phyloP scores from a whole-genome alignment of 139 green algal genomes.

The Tetratostichococcus sp. region DNA sequence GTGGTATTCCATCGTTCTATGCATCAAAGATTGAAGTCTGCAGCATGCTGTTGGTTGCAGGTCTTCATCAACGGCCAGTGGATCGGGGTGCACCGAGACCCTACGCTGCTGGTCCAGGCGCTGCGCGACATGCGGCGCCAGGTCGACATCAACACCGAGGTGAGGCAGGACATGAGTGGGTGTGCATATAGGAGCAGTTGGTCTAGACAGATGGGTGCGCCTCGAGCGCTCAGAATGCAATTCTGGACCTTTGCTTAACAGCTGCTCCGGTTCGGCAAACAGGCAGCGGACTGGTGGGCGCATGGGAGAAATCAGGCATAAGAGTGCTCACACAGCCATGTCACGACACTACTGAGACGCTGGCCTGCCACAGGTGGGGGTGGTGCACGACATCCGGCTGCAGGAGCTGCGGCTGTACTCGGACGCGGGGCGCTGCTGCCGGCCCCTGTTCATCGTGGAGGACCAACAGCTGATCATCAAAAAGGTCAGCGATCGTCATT shows the following conservation, averaged over 20 bases:
- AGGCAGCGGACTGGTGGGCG: no score
- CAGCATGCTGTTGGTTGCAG: slow-evolving; percentile 19
- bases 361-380: slow-evolving; percentile 41
- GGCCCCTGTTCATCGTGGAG: slow-evolving; percentile 93
- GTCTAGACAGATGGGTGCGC: no score
- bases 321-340: no score
- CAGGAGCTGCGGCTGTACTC: slow-evolving; percentile 86
- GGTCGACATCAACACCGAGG: slow-evolving; percentile 69
- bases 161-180: no score
- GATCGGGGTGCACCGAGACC: slow-evolving; percentile 81
- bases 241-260: no score
- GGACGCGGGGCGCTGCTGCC: slow-evolving; percentile 79
- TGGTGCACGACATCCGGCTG: slow-evolving; percentile 83
- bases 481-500: slow-evolving; percentile 44
- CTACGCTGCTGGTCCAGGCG: slow-evolving; percentile 65
- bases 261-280: no score
- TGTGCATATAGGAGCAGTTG: no score
- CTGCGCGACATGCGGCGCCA: slow-evolving; percentile 71
- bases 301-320: no score
- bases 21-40: background rate
- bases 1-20: no score
- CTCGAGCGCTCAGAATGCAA: no score
- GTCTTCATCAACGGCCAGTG: slow-evolving; percentile 92
- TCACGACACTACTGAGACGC: no score
- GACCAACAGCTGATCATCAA: slow-evolving; percentile 77